A percentile compares a stretch with the other conserved stretches of the same genome.
These are phyloP conservation scores for Cercophora sp. DNA, from an alignment of 495 filamentous ascomycete genomes.

Conservation along the genomic window DNA sequence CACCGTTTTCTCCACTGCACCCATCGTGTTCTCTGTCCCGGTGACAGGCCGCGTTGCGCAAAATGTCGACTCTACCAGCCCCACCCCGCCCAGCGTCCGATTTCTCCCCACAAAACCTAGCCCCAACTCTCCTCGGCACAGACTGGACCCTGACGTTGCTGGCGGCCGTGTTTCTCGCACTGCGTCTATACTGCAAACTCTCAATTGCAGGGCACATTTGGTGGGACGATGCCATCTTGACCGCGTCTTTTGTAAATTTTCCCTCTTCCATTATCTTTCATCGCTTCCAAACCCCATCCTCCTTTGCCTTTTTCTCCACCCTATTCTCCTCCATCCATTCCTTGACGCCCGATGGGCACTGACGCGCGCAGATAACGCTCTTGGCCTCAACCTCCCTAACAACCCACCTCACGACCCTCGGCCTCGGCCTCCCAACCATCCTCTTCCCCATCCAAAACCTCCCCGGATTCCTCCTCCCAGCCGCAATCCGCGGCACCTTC, in stretches of 20 bases:
- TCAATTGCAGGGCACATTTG: not conserved
- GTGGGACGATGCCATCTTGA: constrained; percentile 3
- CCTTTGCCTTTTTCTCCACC: too few relatives aligned
- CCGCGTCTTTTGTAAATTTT: not conserved
- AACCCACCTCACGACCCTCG: constrained; percentile 10
- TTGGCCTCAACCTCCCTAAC: not conserved
- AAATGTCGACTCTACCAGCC: too few relatives aligned
- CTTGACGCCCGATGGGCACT: not conserved
- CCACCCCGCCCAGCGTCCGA: too few relatives aligned
- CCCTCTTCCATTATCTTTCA: too few relatives aligned
- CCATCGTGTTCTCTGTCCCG: too few relatives aligned
- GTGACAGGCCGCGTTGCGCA: too few relatives aligned
- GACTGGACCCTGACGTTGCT: not conserved
- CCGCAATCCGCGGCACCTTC: constrained; percentile 15
- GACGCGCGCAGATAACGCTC: constrained; percentile 26
- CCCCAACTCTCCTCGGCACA: not conserved
- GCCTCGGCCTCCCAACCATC: constrained; percentile 22
- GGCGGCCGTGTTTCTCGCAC: not conserved
- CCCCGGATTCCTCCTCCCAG: constrained; percentile 9
- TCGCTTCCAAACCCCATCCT: too few relatives aligned
- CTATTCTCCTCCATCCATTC: not conserved
- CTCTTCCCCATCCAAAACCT: constrained; percentile 16
- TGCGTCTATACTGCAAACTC: not conserved
- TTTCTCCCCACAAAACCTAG: not conserved
- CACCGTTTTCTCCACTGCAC: too few relatives aligned